These are phyloP conservation scores for Trametes cinnabarina DNA, from an alignment of 768 basidiomycete genomes.

Conservation along the genomic window DNA sequence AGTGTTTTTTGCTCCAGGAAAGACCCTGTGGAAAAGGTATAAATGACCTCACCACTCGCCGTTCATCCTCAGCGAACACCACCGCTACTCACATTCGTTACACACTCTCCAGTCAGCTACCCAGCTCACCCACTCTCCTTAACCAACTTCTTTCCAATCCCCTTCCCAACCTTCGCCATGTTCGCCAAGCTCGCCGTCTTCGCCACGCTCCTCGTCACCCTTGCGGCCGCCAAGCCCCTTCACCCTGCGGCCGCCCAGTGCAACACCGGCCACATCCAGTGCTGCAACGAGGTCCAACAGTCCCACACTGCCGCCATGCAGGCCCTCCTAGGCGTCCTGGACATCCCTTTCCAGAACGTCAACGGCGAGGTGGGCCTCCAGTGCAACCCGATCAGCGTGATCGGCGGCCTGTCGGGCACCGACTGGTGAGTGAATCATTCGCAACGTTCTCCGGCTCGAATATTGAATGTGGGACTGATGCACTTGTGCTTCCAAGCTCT, in stretches of 20 bases:
- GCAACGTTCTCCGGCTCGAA: not conserved
- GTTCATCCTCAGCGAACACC: conserved; percentile 3
- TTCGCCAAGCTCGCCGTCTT: conserved; percentile 1
- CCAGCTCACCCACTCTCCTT: not conserved
- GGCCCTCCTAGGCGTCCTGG: not conserved
- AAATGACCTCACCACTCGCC: not conserved
- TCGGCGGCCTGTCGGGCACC: not conserved
- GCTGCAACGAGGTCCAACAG: not conserved
- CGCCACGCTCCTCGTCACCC: not conserved
- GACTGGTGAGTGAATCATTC: not conserved
- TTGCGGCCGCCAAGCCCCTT: not conserved
- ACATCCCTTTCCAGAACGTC: not conserved
- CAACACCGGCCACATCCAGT: not conserved
- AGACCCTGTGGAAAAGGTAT: not conserved
- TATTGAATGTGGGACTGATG: not conserved
- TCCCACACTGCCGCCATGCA: not conserved
- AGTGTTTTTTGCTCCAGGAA: no score
- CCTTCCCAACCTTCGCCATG: not conserved
- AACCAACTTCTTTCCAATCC: not conserved
- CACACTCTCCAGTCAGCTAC: not conserved
- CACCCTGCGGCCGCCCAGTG: not conserved
- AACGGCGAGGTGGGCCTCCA: not conserved
- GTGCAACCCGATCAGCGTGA: not conserved
- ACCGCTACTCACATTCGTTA: conserved; percentile 2
- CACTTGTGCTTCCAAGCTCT: not conserved